Evolutionary conservation across 208 protist species (phyloP), one percentile per base, ranked within the genome.

Genomic region (Crithidia sp.): DNA sequence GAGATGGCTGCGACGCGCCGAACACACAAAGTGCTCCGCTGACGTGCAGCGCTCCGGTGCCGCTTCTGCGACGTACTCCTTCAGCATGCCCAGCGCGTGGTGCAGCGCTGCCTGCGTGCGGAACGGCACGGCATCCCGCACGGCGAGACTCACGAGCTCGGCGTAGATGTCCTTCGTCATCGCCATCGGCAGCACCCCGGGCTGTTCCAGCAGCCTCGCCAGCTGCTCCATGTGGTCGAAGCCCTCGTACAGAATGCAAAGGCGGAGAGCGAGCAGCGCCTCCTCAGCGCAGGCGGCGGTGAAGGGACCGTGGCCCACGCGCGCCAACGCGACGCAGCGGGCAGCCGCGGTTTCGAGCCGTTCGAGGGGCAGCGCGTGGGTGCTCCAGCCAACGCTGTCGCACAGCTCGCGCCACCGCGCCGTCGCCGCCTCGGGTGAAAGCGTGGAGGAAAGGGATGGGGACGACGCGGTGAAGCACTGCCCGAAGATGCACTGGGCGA

Each of bases 381-480:
- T n/a, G 59, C 89, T 94, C 89, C 89, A 94, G 60, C 86, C 84
- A 37, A 91, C 56, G 37, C 67, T 76, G 56, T 81, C 74, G 62
- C 89, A 94, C 49, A 90, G 62, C 17, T 58, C 55, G 0, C 50
- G 45, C 88, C 88, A 93, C 28, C 61, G 65, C 57, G 57, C 75
- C 49, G 17, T 66, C 10, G 74, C 66, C 53, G 61, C 56, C 53
- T 71, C 74, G n/a, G 44, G 52, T 13, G 70, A 59, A 12, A 55
- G 7, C 17, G 50, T n/a, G 6, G 58, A 53, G 50, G 65, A 61
- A 28, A 28, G 28, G 28, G 28, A 14, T 17, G 67, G 7, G 52
- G 53, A 12, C 10, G 50, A 53, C 14, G 40, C 57, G 13, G 69
- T 74, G 47, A 81, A 76, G 72, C 84, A 89, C n/a, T 55, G 59